A percentile compares a stretch with the other conserved stretches of the same genome.
These are phyloP conservation scores for Taxawa tesnikishii DNA, from an alignment of 2,329 filamentous ascomycete genomes.

Conservation along the genomic window DNA sequence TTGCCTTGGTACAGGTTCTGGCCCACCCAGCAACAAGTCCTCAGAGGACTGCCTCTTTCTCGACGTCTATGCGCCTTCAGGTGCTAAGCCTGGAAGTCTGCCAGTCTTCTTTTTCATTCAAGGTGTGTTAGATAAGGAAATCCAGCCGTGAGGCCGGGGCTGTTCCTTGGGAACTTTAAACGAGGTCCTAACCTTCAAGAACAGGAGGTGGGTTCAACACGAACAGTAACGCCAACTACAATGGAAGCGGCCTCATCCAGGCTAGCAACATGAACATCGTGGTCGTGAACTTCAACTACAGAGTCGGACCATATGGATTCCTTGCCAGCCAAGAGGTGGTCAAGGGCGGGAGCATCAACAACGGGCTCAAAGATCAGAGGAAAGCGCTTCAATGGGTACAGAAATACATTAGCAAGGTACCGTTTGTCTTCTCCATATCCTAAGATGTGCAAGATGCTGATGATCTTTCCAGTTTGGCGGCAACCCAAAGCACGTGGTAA, in stretches of 20 bases:
- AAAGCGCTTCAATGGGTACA: conserved; percentile 60
- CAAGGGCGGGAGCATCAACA: conserved; percentile 45
- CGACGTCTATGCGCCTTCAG: conserved; percentile 48
- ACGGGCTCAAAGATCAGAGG: conserved; percentile 58
- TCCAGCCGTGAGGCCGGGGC: no score
- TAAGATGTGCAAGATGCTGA: no score
- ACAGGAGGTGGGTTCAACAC: conserved; percentile 35
- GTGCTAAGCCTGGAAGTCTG: conserved; percentile 37
- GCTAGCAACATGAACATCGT: conserved; percentile 50
- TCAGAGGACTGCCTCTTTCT: conserved; percentile 61
- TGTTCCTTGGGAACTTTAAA: no score
- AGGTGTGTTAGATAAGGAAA: no score
- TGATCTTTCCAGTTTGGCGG: conserved; percentile 55
- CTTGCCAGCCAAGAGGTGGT: conserved; percentile 46
- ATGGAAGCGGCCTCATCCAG: conserved; percentile 48
- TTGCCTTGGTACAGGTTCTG: conserved; percentile 20
- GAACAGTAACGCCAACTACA: conserved; percentile 37
- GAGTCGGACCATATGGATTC: conserved; percentile 64
- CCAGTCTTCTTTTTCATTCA: conserved; percentile 53
- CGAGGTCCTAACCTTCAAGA: no score
- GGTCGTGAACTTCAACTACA: conserved; percentile 64
- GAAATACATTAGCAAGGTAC: conserved; percentile 42
- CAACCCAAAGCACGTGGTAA: conserved; percentile 52
- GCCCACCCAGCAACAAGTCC: conserved; percentile 18
- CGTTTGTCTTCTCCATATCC: no score